These are phyloP conservation scores for Dryas octopetala DNA, from an alignment of 306 rosid genomes.

Conservation along the genomic window DNA sequence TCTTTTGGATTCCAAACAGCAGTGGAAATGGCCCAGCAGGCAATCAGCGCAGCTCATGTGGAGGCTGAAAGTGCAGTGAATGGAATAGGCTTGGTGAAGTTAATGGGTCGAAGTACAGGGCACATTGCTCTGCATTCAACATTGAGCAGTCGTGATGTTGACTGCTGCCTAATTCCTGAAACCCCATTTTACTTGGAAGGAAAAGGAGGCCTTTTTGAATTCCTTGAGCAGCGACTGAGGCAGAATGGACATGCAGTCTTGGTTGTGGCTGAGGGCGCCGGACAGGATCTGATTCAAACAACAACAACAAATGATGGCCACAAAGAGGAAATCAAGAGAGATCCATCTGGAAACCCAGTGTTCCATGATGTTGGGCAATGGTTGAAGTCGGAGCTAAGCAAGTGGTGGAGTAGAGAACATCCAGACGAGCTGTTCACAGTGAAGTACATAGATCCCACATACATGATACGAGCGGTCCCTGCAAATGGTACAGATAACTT, in stretches of 20 bases:
- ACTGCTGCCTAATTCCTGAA: constrained; percentile 88
- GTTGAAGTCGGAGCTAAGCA: constrained; percentile 77
- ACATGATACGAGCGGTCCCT: constrained; percentile 85
- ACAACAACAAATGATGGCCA: constrained; percentile 42
- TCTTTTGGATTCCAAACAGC: constrained; percentile 92
- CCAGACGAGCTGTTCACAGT: constrained; percentile 64
- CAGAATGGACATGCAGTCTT: constrained; percentile 72
- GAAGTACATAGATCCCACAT: constrained; percentile 81
- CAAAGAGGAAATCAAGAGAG: constrained; percentile 45
- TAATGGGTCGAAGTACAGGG: constrained; percentile 88
- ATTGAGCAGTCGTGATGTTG: constrained; percentile 82
- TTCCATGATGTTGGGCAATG: constrained; percentile 75
- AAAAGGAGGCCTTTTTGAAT: constrained; percentile 74
- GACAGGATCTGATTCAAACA: constrained; percentile 64
- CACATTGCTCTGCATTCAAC: constrained; percentile 81
- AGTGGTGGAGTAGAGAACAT: constrained; percentile 69
- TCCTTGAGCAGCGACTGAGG: constrained; percentile 51
- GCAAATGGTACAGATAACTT: constrained; percentile 74
- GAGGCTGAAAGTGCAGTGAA: constrained; percentile 91
- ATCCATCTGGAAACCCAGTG: constrained; percentile 79
- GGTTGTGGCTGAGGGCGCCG: constrained; percentile 93
- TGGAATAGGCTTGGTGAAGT: constrained; percentile 78
- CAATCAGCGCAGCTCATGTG: constrained; percentile 72
- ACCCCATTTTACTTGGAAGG: constrained; percentile 71
- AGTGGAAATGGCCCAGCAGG: constrained; percentile 88